These are phyloP conservation scores for Nymphaea colorata DNA, from an alignment of 164 flowering plant species.

Conservation along the genomic window DNA sequence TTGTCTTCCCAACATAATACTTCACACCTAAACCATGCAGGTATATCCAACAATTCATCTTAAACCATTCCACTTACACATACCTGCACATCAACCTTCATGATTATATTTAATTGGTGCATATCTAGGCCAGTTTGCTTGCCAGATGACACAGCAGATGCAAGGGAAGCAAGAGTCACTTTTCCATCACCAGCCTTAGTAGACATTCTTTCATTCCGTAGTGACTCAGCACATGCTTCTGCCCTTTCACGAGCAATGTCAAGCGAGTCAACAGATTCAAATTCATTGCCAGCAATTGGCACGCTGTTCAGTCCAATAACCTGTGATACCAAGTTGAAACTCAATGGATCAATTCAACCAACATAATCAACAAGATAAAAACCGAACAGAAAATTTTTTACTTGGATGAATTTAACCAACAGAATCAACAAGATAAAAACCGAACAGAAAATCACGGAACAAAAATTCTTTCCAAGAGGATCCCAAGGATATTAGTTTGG, in stretches of 20 bases:
- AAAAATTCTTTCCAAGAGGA: too few relatives aligned
- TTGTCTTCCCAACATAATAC: too few relatives aligned
- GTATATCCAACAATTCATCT: too few relatives aligned
- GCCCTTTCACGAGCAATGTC: constrained; percentile 82
- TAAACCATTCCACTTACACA: not conserved
- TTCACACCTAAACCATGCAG: too few relatives aligned
- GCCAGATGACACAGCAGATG: constrained; percentile 71
- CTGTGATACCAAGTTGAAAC: constrained; percentile 21
- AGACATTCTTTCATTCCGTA: constrained; percentile 51
- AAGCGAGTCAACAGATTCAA: constrained; percentile 75
- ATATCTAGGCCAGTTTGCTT: constrained; percentile 69
- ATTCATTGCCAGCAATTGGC: constrained; percentile 87
- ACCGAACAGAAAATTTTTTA: too few relatives aligned
- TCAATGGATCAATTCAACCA: not conserved
- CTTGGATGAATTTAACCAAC: too few relatives aligned
- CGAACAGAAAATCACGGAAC: too few relatives aligned
- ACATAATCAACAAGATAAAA: not conserved
- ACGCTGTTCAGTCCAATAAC: constrained; percentile 80
- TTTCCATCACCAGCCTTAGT: constrained; percentile 81
- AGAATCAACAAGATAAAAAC: too few relatives aligned
- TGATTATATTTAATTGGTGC: constrained; percentile 78
- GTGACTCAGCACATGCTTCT: constrained; percentile 40
- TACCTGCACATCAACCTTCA: constrained; percentile 98
- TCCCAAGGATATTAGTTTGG: too few relatives aligned
- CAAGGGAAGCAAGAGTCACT: constrained; percentile 84